Evolutionary conservation across 176 grass and related monocot species (phyloP).

Genomic region (Guadua angustifolia): DNA sequence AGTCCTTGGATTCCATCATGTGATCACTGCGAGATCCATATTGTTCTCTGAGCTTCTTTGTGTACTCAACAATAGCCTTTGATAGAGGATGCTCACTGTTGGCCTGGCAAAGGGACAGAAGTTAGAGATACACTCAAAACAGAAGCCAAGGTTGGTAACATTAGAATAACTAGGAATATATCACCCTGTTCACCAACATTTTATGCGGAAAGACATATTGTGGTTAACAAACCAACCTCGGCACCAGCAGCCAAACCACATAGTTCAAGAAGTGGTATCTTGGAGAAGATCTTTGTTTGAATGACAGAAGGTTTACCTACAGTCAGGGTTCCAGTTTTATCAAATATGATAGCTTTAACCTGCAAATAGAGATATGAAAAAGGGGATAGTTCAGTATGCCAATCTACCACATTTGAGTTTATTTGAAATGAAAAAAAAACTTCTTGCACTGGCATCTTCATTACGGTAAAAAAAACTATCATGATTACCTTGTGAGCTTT

Average conservation of each 20-base stretch:
- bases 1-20: conserved; percentile 72
- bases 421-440: conserved; percentile 23
- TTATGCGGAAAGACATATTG: neutral
- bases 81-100: conserved; percentile 97
- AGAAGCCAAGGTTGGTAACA: neutral
- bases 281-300: conserved; percentile 85
- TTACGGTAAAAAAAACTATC: neutral
- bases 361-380: conserved; percentile 43
- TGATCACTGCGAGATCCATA: conserved; percentile 68
- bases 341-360: conserved; percentile 91
- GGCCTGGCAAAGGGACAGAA: conserved; percentile 48
- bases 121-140: conserved; percentile 3
- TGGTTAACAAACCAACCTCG: conserved; percentile 61
- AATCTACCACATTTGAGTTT: conserved; percentile 6
- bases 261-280: conserved; percentile 69
- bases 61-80: conserved; percentile 82
- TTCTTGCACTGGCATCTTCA: conserved; percentile 17
- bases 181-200: neutral
- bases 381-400: neutral
- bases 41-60: conserved; percentile 77
- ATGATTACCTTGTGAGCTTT: conserved; percentile 91
- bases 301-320: conserved; percentile 89
- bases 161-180: conserved; percentile 10
- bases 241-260: conserved; percentile 87
- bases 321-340: conserved; percentile 98